phyloP scores from a whole-genome alignment of 1,284 basidiomycete genomes.

The Tausonia pullulans region DNA sequence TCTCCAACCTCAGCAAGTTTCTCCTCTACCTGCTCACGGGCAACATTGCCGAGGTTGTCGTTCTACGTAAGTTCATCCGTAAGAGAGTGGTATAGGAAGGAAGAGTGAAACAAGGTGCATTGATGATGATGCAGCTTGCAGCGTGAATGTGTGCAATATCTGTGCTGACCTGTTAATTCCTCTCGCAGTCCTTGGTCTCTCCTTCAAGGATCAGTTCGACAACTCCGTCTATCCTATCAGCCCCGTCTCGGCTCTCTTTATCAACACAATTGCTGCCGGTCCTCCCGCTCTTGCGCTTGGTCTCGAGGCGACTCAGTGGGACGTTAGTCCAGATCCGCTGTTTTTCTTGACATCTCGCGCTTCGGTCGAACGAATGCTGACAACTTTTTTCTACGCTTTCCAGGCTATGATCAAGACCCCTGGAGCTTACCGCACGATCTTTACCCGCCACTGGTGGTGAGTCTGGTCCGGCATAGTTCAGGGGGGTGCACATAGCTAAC shows the following conservation, averaged over 20 bases:
- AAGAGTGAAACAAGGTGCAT: no score
- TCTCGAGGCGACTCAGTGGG: slow-evolving; percentile 39
- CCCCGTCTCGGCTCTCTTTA: slow-evolving; percentile 55
- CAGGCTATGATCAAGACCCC: slow-evolving; percentile 52
- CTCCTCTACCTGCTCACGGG: slow-evolving; percentile 43
- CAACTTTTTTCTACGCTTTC: slow-evolving; percentile 23
- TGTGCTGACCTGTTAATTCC: neutral
- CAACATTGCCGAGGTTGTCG: slow-evolving; percentile 51
- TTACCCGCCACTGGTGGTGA: slow-evolving; percentile 41
- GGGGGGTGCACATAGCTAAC: neutral
- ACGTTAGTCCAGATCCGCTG: no score
- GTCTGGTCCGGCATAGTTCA: slow-evolving; percentile 8
- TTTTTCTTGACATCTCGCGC: neutral
- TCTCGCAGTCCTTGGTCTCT: slow-evolving; percentile 45
- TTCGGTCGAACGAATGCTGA: neutral
- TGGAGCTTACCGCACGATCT: slow-evolving; percentile 42
- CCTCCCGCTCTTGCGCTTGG: slow-evolving; percentile 51
- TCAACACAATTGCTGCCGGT: slow-evolving; percentile 41
- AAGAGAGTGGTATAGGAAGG: neutral
- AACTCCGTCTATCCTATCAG: slow-evolving; percentile 56
- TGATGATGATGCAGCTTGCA: no score
- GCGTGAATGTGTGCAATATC: neutral
- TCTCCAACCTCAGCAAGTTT: slow-evolving; percentile 38
- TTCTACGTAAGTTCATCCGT: slow-evolving; percentile 29
- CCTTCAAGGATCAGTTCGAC: slow-evolving; percentile 48